Percentiles rank a stretch among this genome's conserved stretches.
phyloP scores from a whole-genome alignment of 1,284 basidiomycete genomes.

The Cutaneotrichosporon sp. region DNA sequence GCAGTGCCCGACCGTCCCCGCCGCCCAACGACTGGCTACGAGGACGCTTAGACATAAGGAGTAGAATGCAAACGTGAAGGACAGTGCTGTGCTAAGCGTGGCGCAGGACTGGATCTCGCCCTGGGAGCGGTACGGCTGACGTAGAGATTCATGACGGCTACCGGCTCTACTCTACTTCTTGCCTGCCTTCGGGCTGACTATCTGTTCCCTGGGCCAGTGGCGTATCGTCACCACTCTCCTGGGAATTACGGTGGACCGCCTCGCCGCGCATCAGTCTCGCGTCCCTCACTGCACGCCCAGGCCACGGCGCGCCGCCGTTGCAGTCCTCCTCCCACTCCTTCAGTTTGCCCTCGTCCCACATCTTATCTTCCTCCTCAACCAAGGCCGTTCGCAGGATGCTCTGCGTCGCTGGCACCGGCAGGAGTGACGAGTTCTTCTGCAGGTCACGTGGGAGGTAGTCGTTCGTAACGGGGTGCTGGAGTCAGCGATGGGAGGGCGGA shows the following conservation, averaged over 20 bases:
- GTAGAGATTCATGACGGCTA: neutral
- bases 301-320: slow-evolving; percentile 67
- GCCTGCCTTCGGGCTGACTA: neutral
- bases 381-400: slow-evolving; percentile 60
- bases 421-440: slow-evolving; percentile 41
- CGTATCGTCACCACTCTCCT: neutral
- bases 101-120: neutral
- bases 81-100: neutral
- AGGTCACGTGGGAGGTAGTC: slow-evolving; percentile 56
- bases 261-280: neutral
- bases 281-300: slow-evolving; percentile 53
- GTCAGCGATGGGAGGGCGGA: neutral
- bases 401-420: slow-evolving; percentile 21
- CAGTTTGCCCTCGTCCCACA: slow-evolving; percentile 72
- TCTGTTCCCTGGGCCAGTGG: neutral
- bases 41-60: slow-evolving; percentile 35
- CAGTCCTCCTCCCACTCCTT: slow-evolving; percentile 67
- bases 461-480: slow-evolving; percentile 67
- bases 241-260: neutral
- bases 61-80: slow-evolving; percentile 10
- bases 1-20: slow-evolving; percentile 47
- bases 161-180: neutral
- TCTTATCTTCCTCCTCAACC: slow-evolving; percentile 60
- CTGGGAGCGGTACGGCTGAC: neutral
- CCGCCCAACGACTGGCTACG: slow-evolving; percentile 40